Evolutionary conservation across 2,329 filamentous ascomycete species (phyloP).

Genomic region (Fusarium nygamai): DNA sequence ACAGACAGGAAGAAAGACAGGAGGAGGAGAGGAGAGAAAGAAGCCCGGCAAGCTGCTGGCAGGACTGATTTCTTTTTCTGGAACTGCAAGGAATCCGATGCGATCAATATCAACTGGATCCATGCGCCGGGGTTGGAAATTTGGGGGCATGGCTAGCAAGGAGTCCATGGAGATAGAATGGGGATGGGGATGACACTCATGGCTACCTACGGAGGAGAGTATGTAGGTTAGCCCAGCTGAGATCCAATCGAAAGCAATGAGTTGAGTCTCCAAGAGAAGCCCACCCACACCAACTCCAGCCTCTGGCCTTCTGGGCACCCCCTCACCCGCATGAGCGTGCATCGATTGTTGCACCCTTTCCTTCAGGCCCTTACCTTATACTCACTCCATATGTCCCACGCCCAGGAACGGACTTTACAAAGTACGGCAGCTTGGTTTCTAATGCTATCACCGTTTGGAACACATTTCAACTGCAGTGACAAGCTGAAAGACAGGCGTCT

Average conservation of each 20-base stretch:
- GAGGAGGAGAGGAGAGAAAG: background rate
- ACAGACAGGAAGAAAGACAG: background rate
- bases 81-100: conserved; percentile 29
- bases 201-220: conserved; percentile 5
- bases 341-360: conserved; percentile 15
- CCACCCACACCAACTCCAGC: conserved; percentile 32
- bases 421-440: background rate
- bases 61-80: conserved; percentile 14
- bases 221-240: background rate
- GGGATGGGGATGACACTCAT: conserved; percentile 24
- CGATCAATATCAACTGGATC: conserved; percentile 26
- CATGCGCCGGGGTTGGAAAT: conserved; percentile 32
- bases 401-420: conserved; percentile 17
- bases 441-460: background rate
- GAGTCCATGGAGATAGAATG: conserved; percentile 34
- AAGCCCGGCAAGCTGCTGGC: conserved; percentile 1
- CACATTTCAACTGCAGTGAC: background rate
- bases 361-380: conserved; percentile 14
- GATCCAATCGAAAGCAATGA: conserved; percentile 26
- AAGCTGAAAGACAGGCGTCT: background rate
- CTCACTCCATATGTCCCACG: conserved; percentile 20
- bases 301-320: background rate
- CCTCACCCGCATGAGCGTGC: conserved; percentile 4
- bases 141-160: conserved; percentile 24
- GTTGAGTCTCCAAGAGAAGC: conserved; percentile 12